Percentiles rank a stretch among this genome's conserved stretches.
Conservation (phyloP, 352 stramenopile genomes). For the Globisporangium polare region DNA sequence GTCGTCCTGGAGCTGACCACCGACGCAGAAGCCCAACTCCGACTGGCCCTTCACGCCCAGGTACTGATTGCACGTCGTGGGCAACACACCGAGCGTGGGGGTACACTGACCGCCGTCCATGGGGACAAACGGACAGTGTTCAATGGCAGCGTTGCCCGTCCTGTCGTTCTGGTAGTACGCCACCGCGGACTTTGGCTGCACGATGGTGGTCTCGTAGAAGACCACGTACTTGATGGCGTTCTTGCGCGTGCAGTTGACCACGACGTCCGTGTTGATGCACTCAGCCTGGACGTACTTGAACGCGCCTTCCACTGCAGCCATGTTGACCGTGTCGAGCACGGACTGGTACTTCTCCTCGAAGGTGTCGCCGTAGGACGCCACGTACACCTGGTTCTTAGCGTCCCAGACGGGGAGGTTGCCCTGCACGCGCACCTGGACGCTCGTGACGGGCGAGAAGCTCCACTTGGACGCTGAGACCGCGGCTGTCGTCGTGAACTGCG, state of each 20-base stretch:
- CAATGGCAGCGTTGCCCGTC: constrained; percentile 19
- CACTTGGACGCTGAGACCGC: neutral
- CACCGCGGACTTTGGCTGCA: constrained; percentile 35
- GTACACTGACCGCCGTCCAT: constrained; percentile 65
- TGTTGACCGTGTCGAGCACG: constrained; percentile 51
- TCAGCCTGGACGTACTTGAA: constrained; percentile 65
- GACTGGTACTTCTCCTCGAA: constrained; percentile 38
- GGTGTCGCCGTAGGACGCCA: constrained; percentile 30
- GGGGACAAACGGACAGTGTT: constrained; percentile 46
- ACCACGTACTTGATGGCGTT: constrained; percentile 57
- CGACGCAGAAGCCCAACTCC: constrained; percentile 48
- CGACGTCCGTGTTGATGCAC: constrained; percentile 42
- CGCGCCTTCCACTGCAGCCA: constrained; percentile 44
- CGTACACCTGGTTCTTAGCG: constrained; percentile 24
- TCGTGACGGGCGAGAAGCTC: constrained; percentile 25
- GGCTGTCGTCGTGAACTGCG: neutral
- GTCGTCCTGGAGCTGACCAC: constrained; percentile 31
- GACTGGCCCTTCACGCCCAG: constrained; percentile 33
- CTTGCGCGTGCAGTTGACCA: constrained; percentile 43
- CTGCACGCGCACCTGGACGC: constrained; percentile 50
- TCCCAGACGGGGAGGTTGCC: constrained; percentile 41
- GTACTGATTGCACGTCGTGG: constrained; percentile 50
- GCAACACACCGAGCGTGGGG: constrained; percentile 27
- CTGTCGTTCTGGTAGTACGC: constrained; percentile 37
- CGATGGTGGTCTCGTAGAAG: constrained; percentile 60